These are phyloP conservation scores for Aphanomyces invadans DNA, from an alignment of 352 stramenopile genomes.

Conservation along the genomic window DNA sequence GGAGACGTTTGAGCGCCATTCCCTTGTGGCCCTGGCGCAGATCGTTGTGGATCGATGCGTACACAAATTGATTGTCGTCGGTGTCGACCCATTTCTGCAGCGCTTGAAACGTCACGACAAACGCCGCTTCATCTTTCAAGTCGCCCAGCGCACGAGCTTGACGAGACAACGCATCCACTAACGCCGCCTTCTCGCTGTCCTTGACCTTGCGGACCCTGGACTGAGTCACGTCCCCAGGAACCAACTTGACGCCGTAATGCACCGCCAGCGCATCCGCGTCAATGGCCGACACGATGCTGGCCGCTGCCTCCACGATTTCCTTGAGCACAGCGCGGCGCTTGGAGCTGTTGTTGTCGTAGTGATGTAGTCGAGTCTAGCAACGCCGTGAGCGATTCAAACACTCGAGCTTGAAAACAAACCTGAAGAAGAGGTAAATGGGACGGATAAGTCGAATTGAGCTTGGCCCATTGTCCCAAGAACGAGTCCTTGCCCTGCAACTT, in stretches of 20 bases:
- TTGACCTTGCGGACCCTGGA: slow-evolving; percentile 76
- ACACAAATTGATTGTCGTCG: slow-evolving; percentile 42
- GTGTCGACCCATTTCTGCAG: slow-evolving; percentile 77
- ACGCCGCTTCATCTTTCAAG: slow-evolving; percentile 43
- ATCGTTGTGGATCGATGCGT: slow-evolving; percentile 56
- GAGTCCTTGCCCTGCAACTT: slow-evolving; percentile 63
- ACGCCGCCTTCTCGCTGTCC: slow-evolving; percentile 55
- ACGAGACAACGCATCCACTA: slow-evolving; percentile 56
- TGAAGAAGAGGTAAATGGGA: slow-evolving; percentile 54
- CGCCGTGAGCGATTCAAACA: background rate
- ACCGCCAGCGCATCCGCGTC: slow-evolving; percentile 55
- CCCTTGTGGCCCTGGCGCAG: slow-evolving; percentile 39
- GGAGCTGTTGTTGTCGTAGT: slow-evolving; percentile 55
- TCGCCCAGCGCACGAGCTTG: slow-evolving; percentile 68
- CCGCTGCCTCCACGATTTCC: slow-evolving; percentile 46
- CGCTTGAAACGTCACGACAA: slow-evolving; percentile 37
- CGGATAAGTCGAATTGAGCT: slow-evolving; percentile 34
- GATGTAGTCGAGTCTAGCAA: slow-evolving; percentile 44
- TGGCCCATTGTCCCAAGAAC: slow-evolving; percentile 47
- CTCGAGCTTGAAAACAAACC: background rate
- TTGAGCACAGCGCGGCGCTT: slow-evolving; percentile 34
- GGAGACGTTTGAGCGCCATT: slow-evolving; percentile 50
- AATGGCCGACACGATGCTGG: slow-evolving; percentile 51
- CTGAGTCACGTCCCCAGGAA: slow-evolving; percentile 41
- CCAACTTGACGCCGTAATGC: slow-evolving; percentile 62